These are phyloP conservation scores for Amphichorda felina DNA, from an alignment of 2,329 filamentous ascomycete species.

Conservation along the genomic window DNA sequence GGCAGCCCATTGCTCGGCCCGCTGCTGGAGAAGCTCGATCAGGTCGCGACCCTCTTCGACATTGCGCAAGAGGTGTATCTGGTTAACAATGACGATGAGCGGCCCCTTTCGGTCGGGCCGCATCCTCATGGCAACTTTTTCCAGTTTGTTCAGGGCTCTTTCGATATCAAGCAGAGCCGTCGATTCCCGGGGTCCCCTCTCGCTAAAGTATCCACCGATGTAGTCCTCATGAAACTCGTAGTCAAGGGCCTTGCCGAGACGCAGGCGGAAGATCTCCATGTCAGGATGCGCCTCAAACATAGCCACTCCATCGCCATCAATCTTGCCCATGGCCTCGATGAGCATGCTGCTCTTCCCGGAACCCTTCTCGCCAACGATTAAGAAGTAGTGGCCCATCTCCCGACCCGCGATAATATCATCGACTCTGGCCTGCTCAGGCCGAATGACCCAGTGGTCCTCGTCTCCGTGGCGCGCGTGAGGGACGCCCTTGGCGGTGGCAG, in stretches of 20 bases:
- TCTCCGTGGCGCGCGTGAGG: conserved; percentile 29
- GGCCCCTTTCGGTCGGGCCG: conserved; percentile 52
- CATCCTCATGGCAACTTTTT: conserved; percentile 78
- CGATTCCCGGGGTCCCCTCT: conserved; percentile 82
- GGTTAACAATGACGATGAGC: conserved; percentile 88
- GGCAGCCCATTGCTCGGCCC: conserved; percentile 93
- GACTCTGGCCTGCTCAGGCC: conserved; percentile 71
- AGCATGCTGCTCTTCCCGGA: conserved; percentile 97
- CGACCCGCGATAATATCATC: conserved; percentile 72
- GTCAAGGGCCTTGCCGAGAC: conserved; percentile 85
- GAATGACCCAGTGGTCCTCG: conserved; percentile 56
- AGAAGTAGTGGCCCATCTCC: conserved; percentile 71
- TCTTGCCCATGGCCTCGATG: conserved; percentile 85
- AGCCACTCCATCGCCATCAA: conserved; percentile 76
- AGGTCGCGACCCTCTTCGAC: conserved; percentile 89
- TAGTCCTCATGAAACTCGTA: conserved; percentile 98
- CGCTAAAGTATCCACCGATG: conserved; percentile 91
- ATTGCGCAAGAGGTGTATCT: conserved; percentile 81
- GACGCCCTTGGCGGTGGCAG: conserved; percentile 49
- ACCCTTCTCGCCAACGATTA: conserved; percentile 90
- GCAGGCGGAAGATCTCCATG: conserved; percentile 85
- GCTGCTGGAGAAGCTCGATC: conserved; percentile 87
- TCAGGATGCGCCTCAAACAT: conserved; percentile 97
- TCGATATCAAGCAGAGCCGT: conserved; percentile 92
- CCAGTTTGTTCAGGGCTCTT: conserved; percentile 91